A percentile compares a stretch with the other conserved stretches of the same genome.
Evolutionary conservation across 805 yeast genomes (phyloP).

Genomic region (Zygoascus ofunaensis): DNA sequence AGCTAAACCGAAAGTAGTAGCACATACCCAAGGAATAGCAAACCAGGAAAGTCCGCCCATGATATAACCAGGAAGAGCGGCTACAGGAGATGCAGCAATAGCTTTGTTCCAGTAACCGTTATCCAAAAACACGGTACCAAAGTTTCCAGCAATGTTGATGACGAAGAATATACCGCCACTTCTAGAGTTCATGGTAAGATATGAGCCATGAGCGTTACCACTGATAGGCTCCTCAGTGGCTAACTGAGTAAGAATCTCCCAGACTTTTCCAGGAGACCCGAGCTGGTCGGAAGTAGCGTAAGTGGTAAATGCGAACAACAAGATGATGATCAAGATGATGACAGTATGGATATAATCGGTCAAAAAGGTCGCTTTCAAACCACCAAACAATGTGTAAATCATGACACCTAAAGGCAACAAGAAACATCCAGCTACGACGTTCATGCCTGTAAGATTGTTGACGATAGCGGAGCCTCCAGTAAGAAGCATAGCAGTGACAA

Average conservation of each 20-base stretch:
- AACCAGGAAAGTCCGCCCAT: slow-evolving; percentile 88
- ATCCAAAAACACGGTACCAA: slow-evolving; percentile 81
- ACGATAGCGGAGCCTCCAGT: slow-evolving; percentile 88
- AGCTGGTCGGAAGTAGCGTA: slow-evolving; percentile 59
- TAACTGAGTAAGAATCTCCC: slow-evolving; percentile 53
- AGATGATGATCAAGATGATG: slow-evolving; percentile 63
- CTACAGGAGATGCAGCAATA: slow-evolving; percentile 72
- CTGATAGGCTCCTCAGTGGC: slow-evolving; percentile 54
- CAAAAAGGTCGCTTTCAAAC: slow-evolving; percentile 71
- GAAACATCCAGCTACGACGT: slow-evolving; percentile 72
- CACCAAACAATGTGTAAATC: slow-evolving; percentile 69
- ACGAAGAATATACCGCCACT: slow-evolving; percentile 86
- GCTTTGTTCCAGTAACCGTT: slow-evolving; percentile 88
- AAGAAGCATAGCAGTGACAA: slow-evolving; percentile 86
- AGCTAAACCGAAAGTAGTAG: slow-evolving; percentile 83
- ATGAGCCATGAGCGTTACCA: slow-evolving; percentile 82
- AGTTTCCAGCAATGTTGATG: slow-evolving; percentile 80
- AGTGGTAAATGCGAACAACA: slow-evolving; percentile 73
- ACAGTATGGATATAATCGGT: slow-evolving; percentile 79
- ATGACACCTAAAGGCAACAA: slow-evolving; percentile 75
- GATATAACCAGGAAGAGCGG: slow-evolving; percentile 81
- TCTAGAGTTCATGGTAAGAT: slow-evolving; percentile 76
- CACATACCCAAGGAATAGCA: slow-evolving; percentile 75
- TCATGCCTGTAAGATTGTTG: slow-evolving; percentile 71
- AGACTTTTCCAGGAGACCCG: slow-evolving; percentile 78